phyloP scores from a whole-genome alignment of 345 rosid genomes.

The Eucalyptus regnans region DNA sequence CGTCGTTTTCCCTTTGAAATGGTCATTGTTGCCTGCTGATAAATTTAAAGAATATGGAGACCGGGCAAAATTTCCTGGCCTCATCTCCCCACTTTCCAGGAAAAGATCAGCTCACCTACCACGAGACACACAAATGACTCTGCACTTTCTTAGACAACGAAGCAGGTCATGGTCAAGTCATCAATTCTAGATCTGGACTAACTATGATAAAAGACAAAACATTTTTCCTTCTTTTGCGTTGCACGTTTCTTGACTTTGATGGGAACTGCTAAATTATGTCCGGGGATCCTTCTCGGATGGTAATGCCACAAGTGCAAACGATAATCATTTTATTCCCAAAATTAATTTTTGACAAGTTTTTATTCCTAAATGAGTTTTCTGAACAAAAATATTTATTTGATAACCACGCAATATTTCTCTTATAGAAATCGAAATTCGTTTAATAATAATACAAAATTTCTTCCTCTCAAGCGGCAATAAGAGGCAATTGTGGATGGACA shows the following conservation, averaged over 20 bases:
- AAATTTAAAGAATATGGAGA: background rate
- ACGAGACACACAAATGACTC: background rate
- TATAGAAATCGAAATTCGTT: rapidly evolving
- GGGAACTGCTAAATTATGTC: background rate
- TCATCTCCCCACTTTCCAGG: background rate
- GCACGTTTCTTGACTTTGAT: background rate
- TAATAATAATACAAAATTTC: rapidly evolving
- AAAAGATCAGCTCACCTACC: background rate
- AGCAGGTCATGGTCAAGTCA: background rate
- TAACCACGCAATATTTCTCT: no score
- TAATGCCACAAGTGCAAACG: rapidly evolving
- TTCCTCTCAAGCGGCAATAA: rapidly evolving
- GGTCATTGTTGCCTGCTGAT: background rate
- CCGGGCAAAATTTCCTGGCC: background rate
- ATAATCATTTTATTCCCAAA: rapidly evolving
- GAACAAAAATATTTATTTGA: no score
- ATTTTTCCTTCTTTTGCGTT: background rate
- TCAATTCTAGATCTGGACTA: background rate
- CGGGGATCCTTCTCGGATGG: background rate
- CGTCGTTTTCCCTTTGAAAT: background rate
- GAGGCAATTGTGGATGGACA: rapidly evolving
- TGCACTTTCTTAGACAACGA: background rate
- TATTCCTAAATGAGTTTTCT: rapidly evolving
- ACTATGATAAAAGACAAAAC: background rate
- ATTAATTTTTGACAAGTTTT: no score